Evolutionary conservation across 345 rosid species (phyloP), one percentile per base, ranked within the genome.

Genomic region (Eucalyptus urophylla): DNA sequence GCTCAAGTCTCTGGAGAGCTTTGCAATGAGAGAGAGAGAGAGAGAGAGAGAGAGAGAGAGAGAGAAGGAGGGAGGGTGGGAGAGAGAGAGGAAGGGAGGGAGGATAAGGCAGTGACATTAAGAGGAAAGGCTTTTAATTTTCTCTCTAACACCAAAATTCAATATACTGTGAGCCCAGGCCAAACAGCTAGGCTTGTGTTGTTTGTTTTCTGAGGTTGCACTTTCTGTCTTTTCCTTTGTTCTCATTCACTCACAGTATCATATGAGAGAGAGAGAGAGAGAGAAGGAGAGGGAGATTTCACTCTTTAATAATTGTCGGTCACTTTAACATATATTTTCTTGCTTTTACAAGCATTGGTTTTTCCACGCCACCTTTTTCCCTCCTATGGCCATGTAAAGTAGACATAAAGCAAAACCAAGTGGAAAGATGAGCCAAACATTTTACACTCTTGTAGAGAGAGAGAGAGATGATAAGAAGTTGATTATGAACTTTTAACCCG

Each of bases 201-300:
- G 47, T 80, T 58, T 80, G 86, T 92, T 87, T 40, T 88, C 89
- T 92, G 94, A 93, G 89, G 91, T 91, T 91, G 93, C 92, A 90
- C 93, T 95, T 92, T 90, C 94, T 94, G 95, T 94, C 94, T 91
- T 93, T 92, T 94, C 91, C 90, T 89, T 86, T 89, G 92, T 91
- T 89, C 86, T 89, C 91, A 90, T 89, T 87, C 86, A 33, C 24
- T 16, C 80, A 60, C 45, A 72, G 92, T 87, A 88, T 85, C 40
- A 44, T n/a, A 53, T 67, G 44, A 43, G 85, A 50, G 53, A 53
- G 25, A 53, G 56, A 37, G 62, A 54, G 60, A 54, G 67, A 27
- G 31, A 60, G 67, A 12, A 40, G 1, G 27, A 76, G 83, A 72
- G 15, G 44, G 85, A 11, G 47, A 76, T 40, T 76, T 37, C 53